phyloP scores from a whole-genome alignment of 805 yeast genomes.

The Starmerella stigmatis region DNA sequence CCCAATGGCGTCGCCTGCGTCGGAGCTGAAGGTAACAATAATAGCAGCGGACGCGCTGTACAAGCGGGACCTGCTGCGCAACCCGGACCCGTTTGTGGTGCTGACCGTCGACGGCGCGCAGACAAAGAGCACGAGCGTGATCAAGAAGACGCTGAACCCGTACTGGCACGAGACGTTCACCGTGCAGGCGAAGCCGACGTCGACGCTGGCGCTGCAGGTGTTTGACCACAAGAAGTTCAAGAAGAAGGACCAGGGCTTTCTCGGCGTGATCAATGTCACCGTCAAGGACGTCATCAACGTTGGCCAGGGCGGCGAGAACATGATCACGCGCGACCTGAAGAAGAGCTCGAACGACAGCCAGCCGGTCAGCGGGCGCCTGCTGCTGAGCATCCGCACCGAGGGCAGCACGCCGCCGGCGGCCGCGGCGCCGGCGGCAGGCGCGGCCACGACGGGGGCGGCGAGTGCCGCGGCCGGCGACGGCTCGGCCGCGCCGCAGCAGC shows the following conservation, averaged over 20 bases:
- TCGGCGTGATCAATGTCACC: conserved; percentile 88
- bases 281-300: conserved; percentile 77
- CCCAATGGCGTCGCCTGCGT: conserved; percentile 10
- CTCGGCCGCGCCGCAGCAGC: background rate
- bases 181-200: conserved; percentile 41
- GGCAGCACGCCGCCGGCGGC: conserved; percentile 5
- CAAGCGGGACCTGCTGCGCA: conserved; percentile 87
- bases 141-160: conserved; percentile 87
- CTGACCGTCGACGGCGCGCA: conserved; percentile 95
- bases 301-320: conserved; percentile 43
- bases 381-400: conserved; percentile 8
- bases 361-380: conserved; percentile 82
- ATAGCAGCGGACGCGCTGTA: conserved; percentile 94
- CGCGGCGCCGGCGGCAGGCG: conserved; percentile 2
- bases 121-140: conserved; percentile 87
- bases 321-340: conserved; percentile 84
- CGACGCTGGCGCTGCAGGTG: conserved; percentile 82
- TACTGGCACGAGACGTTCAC: conserved; percentile 93
- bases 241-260: conserved; percentile 95
- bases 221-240: conserved; percentile 96
- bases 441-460: no score
- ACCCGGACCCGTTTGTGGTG: conserved; percentile 97
- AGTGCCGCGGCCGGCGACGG: background rate
- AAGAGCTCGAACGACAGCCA: conserved; percentile 75
- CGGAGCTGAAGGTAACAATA: conserved; percentile 31